phyloP scores from a whole-genome alignment of 2,329 filamentous ascomycete genomes.

The Lecanoromycetidae sp. region DNA sequence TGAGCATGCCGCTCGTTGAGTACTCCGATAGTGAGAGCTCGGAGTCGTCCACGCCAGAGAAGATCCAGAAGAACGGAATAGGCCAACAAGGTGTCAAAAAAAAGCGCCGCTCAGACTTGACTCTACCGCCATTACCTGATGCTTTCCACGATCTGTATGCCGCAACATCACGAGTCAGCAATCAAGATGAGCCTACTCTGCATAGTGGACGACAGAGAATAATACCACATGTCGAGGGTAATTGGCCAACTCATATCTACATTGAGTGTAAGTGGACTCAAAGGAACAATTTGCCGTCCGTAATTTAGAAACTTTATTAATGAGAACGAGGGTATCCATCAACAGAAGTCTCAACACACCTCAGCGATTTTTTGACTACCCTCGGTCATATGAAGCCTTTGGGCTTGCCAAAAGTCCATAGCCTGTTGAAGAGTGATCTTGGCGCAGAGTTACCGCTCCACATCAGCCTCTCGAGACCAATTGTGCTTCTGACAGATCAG shows the following conservation, averaged over 20 bases:
- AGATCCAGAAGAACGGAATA: slow-evolving; percentile 17
- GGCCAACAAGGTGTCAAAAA: slow-evolving; percentile 8
- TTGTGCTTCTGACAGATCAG: slow-evolving; percentile 60
- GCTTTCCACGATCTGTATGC: slow-evolving; percentile 85
- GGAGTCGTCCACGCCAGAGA: slow-evolving; percentile 17
- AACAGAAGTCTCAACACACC: slow-evolving; percentile 26
- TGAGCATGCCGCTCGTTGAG: slow-evolving; percentile 49
- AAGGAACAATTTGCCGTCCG: not conserved
- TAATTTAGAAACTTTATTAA: slow-evolving; percentile 10
- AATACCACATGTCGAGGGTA: slow-evolving; percentile 72
- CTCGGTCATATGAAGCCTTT: slow-evolving; percentile 26
- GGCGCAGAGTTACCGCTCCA: slow-evolving; percentile 71
- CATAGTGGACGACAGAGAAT: slow-evolving; percentile 75
- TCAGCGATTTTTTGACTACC: slow-evolving; percentile 34
- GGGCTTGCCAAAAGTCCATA: slow-evolving; percentile 41
- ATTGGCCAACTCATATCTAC: slow-evolving; percentile 89
- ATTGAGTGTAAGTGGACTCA: slow-evolving; percentile 63
- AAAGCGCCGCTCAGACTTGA: slow-evolving; percentile 10
- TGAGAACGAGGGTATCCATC: slow-evolving; percentile 30
- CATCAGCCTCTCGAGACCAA: slow-evolving; percentile 74
- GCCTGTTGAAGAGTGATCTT: slow-evolving; percentile 65
- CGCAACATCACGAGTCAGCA: slow-evolving; percentile 62
- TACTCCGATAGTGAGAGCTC: slow-evolving; percentile 40
- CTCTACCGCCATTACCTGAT: slow-evolving; percentile 61
- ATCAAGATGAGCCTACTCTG: slow-evolving; percentile 67